Evolutionary conservation across 169 alveolate species (phyloP).

Genomic region (Eimeria sp.): DNA sequence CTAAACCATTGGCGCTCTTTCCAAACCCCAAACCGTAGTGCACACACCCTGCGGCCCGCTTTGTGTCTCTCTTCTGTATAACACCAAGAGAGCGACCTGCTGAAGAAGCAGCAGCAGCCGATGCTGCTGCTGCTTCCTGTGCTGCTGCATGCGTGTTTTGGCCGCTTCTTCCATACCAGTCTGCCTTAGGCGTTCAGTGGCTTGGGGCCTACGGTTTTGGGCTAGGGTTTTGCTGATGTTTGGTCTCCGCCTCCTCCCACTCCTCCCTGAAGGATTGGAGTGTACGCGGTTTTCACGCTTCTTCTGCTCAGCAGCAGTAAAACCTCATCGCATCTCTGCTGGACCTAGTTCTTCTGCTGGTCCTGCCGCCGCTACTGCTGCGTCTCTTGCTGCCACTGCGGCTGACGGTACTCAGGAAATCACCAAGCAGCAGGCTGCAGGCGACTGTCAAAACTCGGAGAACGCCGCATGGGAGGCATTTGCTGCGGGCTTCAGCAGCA

Average conservation of each 20-base stretch:
- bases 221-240: neutral
- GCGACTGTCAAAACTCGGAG: neutral
- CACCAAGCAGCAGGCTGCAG: neutral
- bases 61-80: neutral
- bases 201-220: neutral
- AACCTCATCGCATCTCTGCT: neutral
- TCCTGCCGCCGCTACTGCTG: neutral
- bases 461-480: neutral
- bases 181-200: neutral
- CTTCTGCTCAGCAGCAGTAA: neutral
- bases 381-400: neutral
- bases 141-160: neutral
- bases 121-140: neutral
- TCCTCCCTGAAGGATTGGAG: neutral
- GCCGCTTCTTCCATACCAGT: neutral
- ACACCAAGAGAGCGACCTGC: neutral
- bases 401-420: neutral
- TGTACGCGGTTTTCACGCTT: neutral
- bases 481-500: conserved; percentile 20
- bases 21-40: neutral
- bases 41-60: neutral
- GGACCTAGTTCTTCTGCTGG: neutral
- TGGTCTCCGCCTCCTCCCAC: neutral
- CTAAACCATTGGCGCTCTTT: too few relatives aligned
- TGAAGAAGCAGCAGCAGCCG: neutral